Evolutionary conservation across 2,329 filamentous ascomycete genomes (phyloP).

Genomic region (Aspergillus pseudoglaucus): DNA sequence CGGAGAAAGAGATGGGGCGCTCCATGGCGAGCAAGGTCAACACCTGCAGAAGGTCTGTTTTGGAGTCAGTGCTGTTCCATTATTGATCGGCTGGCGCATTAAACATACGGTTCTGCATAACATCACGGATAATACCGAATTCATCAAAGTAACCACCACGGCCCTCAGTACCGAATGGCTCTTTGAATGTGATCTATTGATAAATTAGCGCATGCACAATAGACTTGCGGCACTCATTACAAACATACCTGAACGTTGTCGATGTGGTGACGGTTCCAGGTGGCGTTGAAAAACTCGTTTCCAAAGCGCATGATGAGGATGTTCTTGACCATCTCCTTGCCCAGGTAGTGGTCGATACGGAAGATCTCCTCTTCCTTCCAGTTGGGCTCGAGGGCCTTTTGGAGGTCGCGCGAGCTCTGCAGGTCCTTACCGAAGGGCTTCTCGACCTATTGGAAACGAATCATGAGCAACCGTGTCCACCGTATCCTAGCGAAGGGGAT

Average conservation of each 20-base stretch:
- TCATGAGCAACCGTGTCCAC: neutral
- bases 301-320: slow-evolving; percentile 96
- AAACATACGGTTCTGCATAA: slow-evolving; percentile 87
- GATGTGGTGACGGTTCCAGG: slow-evolving; percentile 99
- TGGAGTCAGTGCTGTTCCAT: slow-evolving; percentile 13
- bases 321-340: slow-evolving; percentile 99
- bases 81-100: neutral
- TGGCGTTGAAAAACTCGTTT: slow-evolving; percentile 97
- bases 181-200: slow-evolving; percentile 84
- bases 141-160: slow-evolving; percentile 98
- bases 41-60: slow-evolving; percentile 76
- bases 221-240: neutral
- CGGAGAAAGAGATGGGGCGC: slow-evolving; percentile 93
- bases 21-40: slow-evolving; percentile 97
- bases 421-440: slow-evolving; percentile 99
- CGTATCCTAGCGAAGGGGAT: neutral
- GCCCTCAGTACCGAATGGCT: slow-evolving; percentile 96
- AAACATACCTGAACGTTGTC: slow-evolving; percentile 76
- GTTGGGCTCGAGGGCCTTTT: slow-evolving; percentile 90
- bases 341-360: slow-evolving; percentile 98
- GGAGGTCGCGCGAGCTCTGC: slow-evolving; percentile 84
- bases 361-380: slow-evolving; percentile 99
- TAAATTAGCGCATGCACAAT: slow-evolving; percentile 8
- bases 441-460: slow-evolving; percentile 62
- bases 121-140: slow-evolving; percentile 98